Evolutionary conservation across 148 eudicot species (phyloP), one percentile per base, ranked within the genome.

Genomic region (Vaccinium macrocarpon): DNA sequence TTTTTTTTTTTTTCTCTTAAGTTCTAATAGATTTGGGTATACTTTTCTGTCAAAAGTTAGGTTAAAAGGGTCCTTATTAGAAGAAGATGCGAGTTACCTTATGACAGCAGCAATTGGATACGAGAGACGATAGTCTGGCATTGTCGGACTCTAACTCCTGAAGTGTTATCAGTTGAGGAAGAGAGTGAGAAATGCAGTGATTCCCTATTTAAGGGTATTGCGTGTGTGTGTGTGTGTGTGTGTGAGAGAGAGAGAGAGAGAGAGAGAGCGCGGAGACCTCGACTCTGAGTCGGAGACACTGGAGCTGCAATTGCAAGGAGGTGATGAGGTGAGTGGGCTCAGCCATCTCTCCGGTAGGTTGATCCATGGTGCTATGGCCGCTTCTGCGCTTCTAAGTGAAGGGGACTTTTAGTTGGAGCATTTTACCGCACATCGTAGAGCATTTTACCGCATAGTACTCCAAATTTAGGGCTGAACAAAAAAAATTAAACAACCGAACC

Each of bases 71-170:
- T 35, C 38, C 38, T 35, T 35, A 35, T 35, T 35, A 35, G 38
- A 35, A 62, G 15, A 59, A 62, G 15, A 46, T 13, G 15, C 1
- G 4, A 68, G 52, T 74, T 29, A 94, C 98, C 98, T 95, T 89
- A 38, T 72, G 84, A 81, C 94, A 92, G 48, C 79, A 81, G 88
- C 98, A 95, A 59, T 48, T 87, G 18, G 93, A 88, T 81, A 93
- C 86, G 77, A 86, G 90, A 81, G 90, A 84, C 16, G 82, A 87
- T 57, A 95, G 86, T 81, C 82, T 87, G 46, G 93, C 90, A 86
- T 95, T 95, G 64, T 92, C 88, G 82, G 81, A 82, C 86, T 95
- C 95, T 76, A 93, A 73, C 61, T 90, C 93, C 97, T 94, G 87
- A 19, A 68, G 38, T 48, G 82, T 56, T 25, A 8, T 32, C 50